A percentile compares a stretch with the other conserved stretches of the same genome.
Conservation (phyloP, 495 filamentous ascomycete genomes). For the Neurospora sp. region DNA sequence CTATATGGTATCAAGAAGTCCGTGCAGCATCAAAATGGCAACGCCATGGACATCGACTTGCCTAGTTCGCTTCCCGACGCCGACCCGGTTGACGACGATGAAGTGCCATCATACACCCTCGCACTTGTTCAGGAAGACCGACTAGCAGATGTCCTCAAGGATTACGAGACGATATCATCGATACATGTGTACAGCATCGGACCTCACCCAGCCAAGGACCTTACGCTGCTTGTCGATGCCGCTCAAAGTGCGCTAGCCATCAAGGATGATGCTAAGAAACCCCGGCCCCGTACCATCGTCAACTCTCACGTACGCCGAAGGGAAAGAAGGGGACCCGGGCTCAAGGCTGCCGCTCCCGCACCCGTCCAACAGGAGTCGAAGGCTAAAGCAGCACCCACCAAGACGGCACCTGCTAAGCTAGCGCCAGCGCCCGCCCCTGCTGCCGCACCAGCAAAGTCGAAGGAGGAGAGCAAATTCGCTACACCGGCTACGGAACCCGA, state of each 20-base stretch:
- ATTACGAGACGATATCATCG: conserved; percentile 59
- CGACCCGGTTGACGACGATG: conserved; percentile 30
- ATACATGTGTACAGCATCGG: conserved; percentile 86
- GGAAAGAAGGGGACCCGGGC: conserved; percentile 20
- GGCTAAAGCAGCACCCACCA: conserved; percentile 5
- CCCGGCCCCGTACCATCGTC: conserved; percentile 16
- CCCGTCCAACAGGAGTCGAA: conserved; percentile 3
- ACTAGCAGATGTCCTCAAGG: conserved; percentile 56
- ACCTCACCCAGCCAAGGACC: conserved; percentile 58
- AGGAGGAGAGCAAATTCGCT: conserved; percentile 25
- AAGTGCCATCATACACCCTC: conserved; percentile 44
- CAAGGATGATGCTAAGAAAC: conserved; percentile 10
- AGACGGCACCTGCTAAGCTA: conserved; percentile 8
- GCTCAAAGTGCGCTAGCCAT: conserved; percentile 48
- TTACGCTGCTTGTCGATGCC: conserved; percentile 63
- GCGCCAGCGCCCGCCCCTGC: conserved; percentile 12
- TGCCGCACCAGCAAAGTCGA: conserved; percentile 13
- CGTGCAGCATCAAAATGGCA: conserved; percentile 18
- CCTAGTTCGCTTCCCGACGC: conserved; percentile 56
- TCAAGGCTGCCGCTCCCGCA: conserved; percentile 8
- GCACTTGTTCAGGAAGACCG: conserved; percentile 73
- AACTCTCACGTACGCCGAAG: conserved; percentile 30
- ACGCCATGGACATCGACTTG: conserved; percentile 66
- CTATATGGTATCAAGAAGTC: conserved; percentile 51
- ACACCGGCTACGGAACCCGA: conserved; percentile 15